These are phyloP conservation scores for Colletotrichum eleusines DNA, from an alignment of 2,329 filamentous ascomycete genomes.

Conservation along the genomic window DNA sequence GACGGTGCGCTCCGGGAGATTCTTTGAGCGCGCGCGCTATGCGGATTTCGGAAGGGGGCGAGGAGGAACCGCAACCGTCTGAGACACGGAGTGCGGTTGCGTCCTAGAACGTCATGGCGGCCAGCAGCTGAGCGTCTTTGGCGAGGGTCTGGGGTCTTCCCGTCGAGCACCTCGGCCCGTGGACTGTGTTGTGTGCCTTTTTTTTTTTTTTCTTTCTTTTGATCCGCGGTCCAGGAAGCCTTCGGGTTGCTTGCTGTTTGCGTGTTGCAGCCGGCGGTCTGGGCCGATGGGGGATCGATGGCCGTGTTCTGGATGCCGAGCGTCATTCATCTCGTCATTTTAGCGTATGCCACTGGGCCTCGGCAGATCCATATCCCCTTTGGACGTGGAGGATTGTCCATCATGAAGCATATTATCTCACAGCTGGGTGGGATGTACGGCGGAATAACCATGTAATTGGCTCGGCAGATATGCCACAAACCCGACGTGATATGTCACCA, in stretches of 20 bases:
- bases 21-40: neutral
- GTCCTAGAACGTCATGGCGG: neutral
- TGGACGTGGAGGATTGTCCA: too few species aligned
- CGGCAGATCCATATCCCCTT: neutral
- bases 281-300: neutral
- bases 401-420: neutral
- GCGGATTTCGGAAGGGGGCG: neutral
- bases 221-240: neutral
- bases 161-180: neutral
- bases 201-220: too few species aligned
- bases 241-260: neutral
- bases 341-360: neutral
- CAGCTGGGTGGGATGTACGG: too few species aligned
- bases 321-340: neutral
- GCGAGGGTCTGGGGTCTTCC: neutral
- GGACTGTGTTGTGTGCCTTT: neutral
- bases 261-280: neutral
- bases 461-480: neutral
- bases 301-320: neutral
- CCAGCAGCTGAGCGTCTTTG: neutral
- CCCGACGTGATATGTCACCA: neutral
- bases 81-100: conserved; percentile 12
- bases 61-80: neutral
- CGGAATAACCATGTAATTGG: neutral
- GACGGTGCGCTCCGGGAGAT: too few species aligned